phyloP scores from a whole-genome alignment of 2,329 filamentous ascomycete species.

The Geosmithia morbida region DNA sequence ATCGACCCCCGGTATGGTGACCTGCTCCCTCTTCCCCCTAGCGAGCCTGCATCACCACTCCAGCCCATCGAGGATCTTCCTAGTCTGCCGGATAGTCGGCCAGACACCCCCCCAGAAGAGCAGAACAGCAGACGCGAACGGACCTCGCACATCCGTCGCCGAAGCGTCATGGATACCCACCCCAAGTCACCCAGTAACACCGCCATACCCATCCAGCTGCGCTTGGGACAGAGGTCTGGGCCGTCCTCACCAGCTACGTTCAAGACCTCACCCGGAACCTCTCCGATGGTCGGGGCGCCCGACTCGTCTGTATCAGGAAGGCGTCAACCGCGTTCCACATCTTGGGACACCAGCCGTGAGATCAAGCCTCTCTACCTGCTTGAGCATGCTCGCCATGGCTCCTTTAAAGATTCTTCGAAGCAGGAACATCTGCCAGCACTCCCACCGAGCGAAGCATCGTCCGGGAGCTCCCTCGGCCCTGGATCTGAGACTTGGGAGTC shows the following conservation, averaged over 20 bases:
- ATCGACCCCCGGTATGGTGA: constrained; percentile 55
- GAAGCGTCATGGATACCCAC: constrained; percentile 31
- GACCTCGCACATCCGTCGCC: constrained; percentile 29
- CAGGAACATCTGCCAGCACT: constrained; percentile 30
- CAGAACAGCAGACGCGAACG: constrained; percentile 23
- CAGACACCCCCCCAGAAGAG: constrained; percentile 38
- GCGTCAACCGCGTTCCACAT: constrained; percentile 34
- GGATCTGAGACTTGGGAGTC: constrained; percentile 12
- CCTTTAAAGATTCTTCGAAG: constrained; percentile 16
- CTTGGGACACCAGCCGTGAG: constrained; percentile 52
- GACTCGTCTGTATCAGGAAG: constrained; percentile 12
- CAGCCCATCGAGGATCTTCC: constrained; percentile 26
- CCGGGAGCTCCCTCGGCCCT: constrained; percentile 8
- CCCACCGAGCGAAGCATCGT: constrained; percentile 24
- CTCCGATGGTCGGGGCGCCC: constrained; percentile 11
- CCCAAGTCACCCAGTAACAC: constrained; percentile 39
- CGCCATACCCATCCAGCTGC: constrained; percentile 41
- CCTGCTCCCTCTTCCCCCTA: constrained; percentile 48
- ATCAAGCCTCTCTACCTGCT: constrained; percentile 74
- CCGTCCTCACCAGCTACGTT: constrained; percentile 26
- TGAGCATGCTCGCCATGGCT: constrained; percentile 38
- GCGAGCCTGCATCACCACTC: constrained; percentile 35
- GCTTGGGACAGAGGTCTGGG: constrained; percentile 30
- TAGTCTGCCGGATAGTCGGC: constrained; percentile 43
- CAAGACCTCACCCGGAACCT: constrained; percentile 21